Conservation (phyloP, 345 rosid species). For the Hypericum androsaemum region DNA sequence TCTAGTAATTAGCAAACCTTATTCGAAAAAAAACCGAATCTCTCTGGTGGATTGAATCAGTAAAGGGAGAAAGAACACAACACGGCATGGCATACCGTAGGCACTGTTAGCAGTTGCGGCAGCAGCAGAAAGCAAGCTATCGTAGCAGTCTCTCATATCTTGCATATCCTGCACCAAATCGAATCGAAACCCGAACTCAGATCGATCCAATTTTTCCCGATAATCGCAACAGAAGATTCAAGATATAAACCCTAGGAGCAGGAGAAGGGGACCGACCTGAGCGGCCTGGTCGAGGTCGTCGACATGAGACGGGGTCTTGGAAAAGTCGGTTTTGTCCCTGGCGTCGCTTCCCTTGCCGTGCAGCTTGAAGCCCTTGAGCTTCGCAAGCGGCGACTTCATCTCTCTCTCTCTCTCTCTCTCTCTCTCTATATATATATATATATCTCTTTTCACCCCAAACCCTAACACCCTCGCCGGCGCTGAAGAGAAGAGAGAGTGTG, state of each 20-base stretch:
- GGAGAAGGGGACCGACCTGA: slow-evolving; percentile 43
- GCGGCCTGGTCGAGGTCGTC: slow-evolving; percentile 83
- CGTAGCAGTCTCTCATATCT: slow-evolving; percentile 85
- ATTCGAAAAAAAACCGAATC: neutral
- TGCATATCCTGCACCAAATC: slow-evolving; percentile 59
- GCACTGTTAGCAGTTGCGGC: slow-evolving; percentile 91
- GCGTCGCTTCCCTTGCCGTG: slow-evolving; percentile 38
- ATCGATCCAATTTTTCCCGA: no score
- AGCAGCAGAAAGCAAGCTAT: slow-evolving; percentile 90
- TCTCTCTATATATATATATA: no score
- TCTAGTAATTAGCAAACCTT: neutral
- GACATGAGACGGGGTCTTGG: slow-evolving; percentile 34
- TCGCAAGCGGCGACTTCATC: slow-evolving; percentile 71
- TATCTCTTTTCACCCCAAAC: no score
- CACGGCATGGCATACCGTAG: slow-evolving; percentile 64
- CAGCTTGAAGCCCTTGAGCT: slow-evolving; percentile 62
- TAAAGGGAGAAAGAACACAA: no score
- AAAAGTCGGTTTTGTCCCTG: slow-evolving; percentile 51
- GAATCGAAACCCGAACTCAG: neutral
- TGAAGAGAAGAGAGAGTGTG: neutral
- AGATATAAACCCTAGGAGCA: no score
- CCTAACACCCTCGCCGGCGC: slow-evolving; percentile 6
- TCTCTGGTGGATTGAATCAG: no score
- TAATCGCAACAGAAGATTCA: no score
- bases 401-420: slow-evolving; percentile 4